phyloP scores from a whole-genome alignment of 805 yeast species.

The Metschnikowia picachoensis region DNA sequence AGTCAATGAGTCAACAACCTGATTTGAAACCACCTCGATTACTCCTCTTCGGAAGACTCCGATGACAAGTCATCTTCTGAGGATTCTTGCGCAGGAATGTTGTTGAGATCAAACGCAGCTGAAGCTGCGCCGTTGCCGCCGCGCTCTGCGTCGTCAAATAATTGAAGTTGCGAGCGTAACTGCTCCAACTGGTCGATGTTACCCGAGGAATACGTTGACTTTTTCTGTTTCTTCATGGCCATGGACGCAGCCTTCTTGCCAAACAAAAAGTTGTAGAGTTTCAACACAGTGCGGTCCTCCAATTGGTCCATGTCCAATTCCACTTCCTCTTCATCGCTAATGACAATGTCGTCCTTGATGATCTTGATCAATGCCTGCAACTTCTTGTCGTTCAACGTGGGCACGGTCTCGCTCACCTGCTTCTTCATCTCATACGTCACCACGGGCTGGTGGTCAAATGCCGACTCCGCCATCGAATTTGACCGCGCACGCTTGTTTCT shows the following conservation, averaged over 20 bases:
- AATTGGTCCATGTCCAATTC: constrained; percentile 94
- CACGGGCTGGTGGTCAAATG: constrained; percentile 28
- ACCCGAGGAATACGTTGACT: constrained; percentile 27
- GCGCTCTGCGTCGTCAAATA: constrained; percentile 35
- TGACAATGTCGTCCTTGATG: constrained; percentile 63
- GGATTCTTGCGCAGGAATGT: constrained; percentile 37
- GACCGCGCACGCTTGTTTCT: constrained; percentile 22
- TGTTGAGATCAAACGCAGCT: constrained; percentile 30
- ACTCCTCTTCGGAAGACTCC: constrained; percentile 74
- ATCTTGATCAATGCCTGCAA: constrained; percentile 79
- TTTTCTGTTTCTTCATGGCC: constrained; percentile 44
- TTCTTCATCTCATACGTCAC: constrained; percentile 97
- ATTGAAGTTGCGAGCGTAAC: constrained; percentile 47
- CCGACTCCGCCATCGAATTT: constrained; percentile 24
- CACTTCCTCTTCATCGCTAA: constrained; percentile 76
- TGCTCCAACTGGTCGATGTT: constrained; percentile 59
- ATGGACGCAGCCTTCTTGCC: constrained; percentile 37
- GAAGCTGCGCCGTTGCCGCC: constrained; percentile 18
- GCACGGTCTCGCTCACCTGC: constrained; percentile 82
- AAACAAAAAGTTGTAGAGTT: constrained; percentile 75
- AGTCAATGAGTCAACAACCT: not conserved
- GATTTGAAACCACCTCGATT: constrained; percentile 1
- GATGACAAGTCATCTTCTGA: constrained; percentile 50
- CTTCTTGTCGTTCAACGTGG: constrained; percentile 71
- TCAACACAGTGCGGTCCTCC: constrained; percentile 76